Evolutionary conservation across 768 basidiomycete species (phyloP).

Genomic region (Pholiota molesta): DNA sequence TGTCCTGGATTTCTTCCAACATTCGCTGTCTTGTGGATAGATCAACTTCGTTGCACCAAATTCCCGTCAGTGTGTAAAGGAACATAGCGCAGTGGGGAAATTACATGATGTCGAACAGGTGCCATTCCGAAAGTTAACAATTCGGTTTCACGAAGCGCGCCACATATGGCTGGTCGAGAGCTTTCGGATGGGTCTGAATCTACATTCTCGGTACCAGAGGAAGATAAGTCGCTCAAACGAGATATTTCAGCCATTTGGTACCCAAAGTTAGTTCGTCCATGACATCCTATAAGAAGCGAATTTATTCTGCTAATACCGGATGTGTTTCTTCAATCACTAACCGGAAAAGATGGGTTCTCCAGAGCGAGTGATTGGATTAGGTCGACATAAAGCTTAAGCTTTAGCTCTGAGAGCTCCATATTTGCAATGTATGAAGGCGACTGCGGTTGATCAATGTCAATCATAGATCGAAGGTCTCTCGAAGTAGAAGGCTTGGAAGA

Average conservation of each 20-base stretch:
- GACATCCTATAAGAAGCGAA: slow-evolving; percentile 8
- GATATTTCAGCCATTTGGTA: slow-evolving; percentile 1
- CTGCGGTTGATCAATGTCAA: neutral
- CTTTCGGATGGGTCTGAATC: neutral
- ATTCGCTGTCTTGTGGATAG: slow-evolving; percentile 14
- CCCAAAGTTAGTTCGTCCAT: slow-evolving; percentile 16
- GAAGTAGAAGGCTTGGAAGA: too few species aligned
- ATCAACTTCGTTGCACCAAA: slow-evolving; percentile 10
- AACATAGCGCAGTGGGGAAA: neutral
- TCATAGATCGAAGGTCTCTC: neutral
- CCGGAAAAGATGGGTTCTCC: slow-evolving; percentile 16
- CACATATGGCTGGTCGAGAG: neutral
- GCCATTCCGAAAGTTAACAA: slow-evolving; percentile 15
- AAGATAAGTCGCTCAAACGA: neutral
- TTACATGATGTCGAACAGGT: slow-evolving; percentile 20
- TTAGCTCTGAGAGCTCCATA: slow-evolving; percentile 1
- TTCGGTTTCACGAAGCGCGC: slow-evolving; percentile 4
- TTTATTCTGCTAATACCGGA: neutral
- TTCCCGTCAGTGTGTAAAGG: neutral
- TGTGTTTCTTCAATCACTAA: neutral
- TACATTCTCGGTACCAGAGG: neutral
- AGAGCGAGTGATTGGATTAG: slow-evolving; percentile 11
- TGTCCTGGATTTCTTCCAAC: slow-evolving; percentile 25
- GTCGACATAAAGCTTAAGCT: slow-evolving; percentile 10
- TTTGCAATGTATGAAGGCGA: neutral